Conservation (phyloP, 1,284 basidiomycete genomes). For the Psilocybe mexicana region DNA sequence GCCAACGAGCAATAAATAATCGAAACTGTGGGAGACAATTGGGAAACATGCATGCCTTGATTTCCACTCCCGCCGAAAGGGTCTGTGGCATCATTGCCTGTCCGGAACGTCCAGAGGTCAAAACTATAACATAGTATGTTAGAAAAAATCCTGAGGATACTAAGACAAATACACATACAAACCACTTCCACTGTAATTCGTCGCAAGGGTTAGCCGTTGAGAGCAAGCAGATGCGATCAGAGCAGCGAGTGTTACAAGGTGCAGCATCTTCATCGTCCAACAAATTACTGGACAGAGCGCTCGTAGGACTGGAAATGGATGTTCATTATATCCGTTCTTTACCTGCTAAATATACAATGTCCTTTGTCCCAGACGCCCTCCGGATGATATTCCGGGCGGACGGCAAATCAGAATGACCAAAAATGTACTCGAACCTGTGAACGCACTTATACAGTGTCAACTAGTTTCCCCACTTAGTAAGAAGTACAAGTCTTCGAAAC, state of each 20-base stretch:
- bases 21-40: background rate
- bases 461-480: no score
- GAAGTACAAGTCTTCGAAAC: no score
- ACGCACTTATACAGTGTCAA: no score
- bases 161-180: background rate
- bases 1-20: background rate
- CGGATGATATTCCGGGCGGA: no score
- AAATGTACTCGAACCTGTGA: no score
- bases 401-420: no score
- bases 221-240: background rate
- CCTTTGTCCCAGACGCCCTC: no score
- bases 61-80: conserved; percentile 2
- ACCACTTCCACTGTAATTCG: background rate
- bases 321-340: no score
- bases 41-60: background rate
- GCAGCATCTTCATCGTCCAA: background rate
- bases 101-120: conserved; percentile 6
- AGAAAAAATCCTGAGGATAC: background rate
- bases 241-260: background rate
- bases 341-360: no score
- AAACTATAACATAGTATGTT: background rate
- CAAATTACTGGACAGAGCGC: background rate
- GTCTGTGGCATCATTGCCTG: conserved; percentile 4
- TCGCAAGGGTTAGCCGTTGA: background rate
- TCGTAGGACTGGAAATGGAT: no score